Evolutionary conservation across 169 alveolate genomes (phyloP), one percentile per base, ranked within the genome.

Genomic region (Besnoitia besnoiti): DNA sequence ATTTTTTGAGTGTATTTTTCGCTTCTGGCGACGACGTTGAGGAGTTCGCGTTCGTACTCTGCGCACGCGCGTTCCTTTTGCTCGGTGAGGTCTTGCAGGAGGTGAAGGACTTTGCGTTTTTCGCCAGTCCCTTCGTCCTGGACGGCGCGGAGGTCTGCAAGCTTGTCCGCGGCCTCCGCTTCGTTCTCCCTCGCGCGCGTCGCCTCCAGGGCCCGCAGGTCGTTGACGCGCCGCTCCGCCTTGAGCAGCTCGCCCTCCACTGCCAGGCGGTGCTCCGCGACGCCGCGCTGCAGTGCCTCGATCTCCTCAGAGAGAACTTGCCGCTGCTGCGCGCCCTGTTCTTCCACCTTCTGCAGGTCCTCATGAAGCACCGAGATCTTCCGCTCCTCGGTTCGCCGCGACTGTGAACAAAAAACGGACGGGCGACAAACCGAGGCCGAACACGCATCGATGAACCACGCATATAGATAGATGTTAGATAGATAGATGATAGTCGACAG

Each of bases 361-460:
- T 67, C 80, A n/a, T 16, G 80, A 14, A 67, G 44, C 7, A 67
- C 80, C 44, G 42, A 35, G 24, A 67, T 33, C 80, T 67, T 67
- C 42, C 80, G 80, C 80, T 67, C 80, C 80, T 67, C 80, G 2
- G 80, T 67, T 35, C 44, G 39, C 80, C 80, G 80, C 40, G 42
- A 1, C 80, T 67, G 80, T 21, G 44, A 24, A 35, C 46, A 67
- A 1, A 16, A 30, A 1, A n/a, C 80, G 21, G 80, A 19, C 40
- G 10, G 59, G 59, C 7, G 59, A 7, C 24, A 16, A 49, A 16
- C 7, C 7, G 7, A 7, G 24, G 59, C 16, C 16, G n/a, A n/a
- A n/a, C n/a, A n/a, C n/a, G n/a, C n/a, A n/a, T n/a, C n/a, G n/a
- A n/a, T n/a, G n/a, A n/a, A n/a, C n/a, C n/a, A n/a, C n/a, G n/a